Evolutionary conservation across 495 filamentous ascomycete genomes (phyloP).

Genomic region (Bacidia gigantensis): DNA sequence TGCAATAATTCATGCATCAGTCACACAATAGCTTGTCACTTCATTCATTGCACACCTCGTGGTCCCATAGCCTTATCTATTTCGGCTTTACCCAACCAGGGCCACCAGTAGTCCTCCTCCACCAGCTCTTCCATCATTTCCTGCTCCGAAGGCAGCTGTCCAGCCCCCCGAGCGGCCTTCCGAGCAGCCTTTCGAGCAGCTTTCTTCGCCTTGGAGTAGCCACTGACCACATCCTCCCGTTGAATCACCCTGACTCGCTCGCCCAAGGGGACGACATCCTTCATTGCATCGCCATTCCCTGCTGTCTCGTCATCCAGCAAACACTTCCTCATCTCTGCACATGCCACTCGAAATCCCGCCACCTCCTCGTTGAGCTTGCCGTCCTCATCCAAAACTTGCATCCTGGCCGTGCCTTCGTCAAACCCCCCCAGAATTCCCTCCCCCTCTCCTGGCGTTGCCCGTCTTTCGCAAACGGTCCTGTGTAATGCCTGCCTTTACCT

Average conservation of each 20-base stretch:
- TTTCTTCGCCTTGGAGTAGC: not conserved
- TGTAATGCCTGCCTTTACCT: constrained; percentile 32
- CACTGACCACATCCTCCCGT: not conserved
- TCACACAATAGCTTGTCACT: too few species aligned
- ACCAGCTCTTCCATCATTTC: constrained; percentile 24
- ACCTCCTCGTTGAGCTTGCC: constrained; percentile 8
- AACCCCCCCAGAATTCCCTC: constrained; percentile 22
- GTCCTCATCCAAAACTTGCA: constrained; percentile 6
- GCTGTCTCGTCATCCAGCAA: not conserved
- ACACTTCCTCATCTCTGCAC: constrained; percentile 24
- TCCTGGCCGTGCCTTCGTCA: constrained; percentile 3
- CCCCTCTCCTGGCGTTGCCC: constrained; percentile 23
- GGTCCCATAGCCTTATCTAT: constrained; percentile 1
- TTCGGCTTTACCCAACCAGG: constrained; percentile 14
- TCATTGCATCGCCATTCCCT: not conserved
- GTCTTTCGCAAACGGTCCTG: constrained; percentile 33
- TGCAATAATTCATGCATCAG: too few species aligned
- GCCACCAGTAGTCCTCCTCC: constrained; percentile 37
- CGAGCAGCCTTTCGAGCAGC: not conserved
- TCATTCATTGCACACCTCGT: too few species aligned
- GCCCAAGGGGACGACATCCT: not conserved
- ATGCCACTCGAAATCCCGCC: constrained; percentile 10
- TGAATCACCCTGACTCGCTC: not conserved
- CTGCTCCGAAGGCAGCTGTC: constrained; percentile 2
- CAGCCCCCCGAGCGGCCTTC: not conserved